Evolutionary conservation across 148 eudicot species (phyloP), one percentile per base, ranked within the genome.

Genomic region (Camellia sinensis): DNA sequence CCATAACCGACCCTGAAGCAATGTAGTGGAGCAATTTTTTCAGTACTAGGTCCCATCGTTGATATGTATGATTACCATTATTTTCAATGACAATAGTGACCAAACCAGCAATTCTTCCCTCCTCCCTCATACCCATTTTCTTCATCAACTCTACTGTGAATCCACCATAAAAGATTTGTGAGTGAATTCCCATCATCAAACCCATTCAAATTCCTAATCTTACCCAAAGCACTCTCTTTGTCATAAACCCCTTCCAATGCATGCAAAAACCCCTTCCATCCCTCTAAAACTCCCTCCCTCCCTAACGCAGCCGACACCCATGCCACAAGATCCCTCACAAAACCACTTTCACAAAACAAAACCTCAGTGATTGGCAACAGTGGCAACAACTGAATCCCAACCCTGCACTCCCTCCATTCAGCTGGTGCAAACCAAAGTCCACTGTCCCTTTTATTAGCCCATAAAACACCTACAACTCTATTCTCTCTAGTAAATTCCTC

Each of bases 371-470:
- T 89, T 0, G 98, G 98, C 65, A 87, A n/a, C 63, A 94, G 1
- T 0, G 98, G 98, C 67, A 94, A 83, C 48, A 92, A 86, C 66
- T 94, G 98, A 82, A 94, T 94, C 11, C 98, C 98, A 3, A 94
- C 87, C 88, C 97, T 85, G 81, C 90, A 90, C 67, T 94, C 98
- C 73, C 75, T 88, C 95, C 92, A 90, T 0, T 83, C 97, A 6
- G 97, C 84, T 4, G 97, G 97, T 29, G 95, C 98, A 78, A 91
- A 94, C 98, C 97, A 94, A 45, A 94, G 92, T 5, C 86, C 93
- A 46, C 90, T 92, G 73, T 92, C 95, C 82, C 98, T 87, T 78
- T 94, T 94, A 50, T 82, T 92, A 75, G 91, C 82, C 98, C 98
- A 94, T 11, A 92, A 74, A 62, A 94, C 90, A 43, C 98, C 98